Conservation (phyloP, 2,329 filamentous ascomycete species). For the Hypoxylon sp. region DNA sequence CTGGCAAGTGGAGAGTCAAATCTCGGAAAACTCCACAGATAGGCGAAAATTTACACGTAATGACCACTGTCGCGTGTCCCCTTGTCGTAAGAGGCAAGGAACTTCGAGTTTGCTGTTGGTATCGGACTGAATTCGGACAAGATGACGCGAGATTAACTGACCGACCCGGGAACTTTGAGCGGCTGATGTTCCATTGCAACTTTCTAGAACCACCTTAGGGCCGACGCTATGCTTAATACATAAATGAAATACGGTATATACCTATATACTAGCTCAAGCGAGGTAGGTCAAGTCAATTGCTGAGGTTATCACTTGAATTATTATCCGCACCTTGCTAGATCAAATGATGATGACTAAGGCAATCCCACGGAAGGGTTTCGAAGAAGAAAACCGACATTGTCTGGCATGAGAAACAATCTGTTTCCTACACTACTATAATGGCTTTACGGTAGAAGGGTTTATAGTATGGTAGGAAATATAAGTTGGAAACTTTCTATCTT, state of each 20-base stretch:
- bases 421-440: neutral
- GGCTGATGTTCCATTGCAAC: constrained; percentile 4
- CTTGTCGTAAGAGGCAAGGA: neutral
- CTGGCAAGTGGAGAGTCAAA: neutral
- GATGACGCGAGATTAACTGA: constrained; percentile 27
- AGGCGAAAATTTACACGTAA: neutral
- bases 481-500: neutral
- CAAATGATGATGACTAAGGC: neutral
- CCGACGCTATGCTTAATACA: neutral
- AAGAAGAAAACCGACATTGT: neutral
- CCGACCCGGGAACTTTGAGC: neutral
- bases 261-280: neutral
- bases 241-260: neutral
- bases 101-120: neutral
- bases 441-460: neutral
- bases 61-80: constrained; percentile 10
- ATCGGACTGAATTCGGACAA: neutral
- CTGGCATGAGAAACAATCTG: neutral
- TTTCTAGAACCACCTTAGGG: constrained; percentile 9
- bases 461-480: neutral
- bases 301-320: too few relatives aligned
- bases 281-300: too few relatives aligned
- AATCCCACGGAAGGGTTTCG: neutral
- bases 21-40: neutral
- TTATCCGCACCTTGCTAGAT: neutral